A percentile compares a stretch with the other conserved stretches of the same genome.
Evolutionary conservation across 257 asterid species (phyloP).

Genomic region (Gardenia jasminoides): DNA sequence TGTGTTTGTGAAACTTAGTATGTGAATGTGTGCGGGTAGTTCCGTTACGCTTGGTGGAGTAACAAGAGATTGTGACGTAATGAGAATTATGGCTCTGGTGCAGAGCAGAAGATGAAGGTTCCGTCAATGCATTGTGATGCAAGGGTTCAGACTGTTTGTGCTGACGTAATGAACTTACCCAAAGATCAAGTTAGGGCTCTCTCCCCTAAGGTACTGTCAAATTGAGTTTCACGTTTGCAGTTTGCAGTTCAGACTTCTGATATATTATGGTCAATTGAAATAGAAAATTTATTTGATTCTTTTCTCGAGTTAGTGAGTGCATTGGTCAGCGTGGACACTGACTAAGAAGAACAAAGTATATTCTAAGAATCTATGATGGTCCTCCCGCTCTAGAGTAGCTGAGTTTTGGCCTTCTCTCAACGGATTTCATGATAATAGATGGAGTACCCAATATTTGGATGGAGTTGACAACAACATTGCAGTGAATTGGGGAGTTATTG

Average conservation of each 20-base stretch:
- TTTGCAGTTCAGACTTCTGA: not conserved
- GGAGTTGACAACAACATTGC: not conserved
- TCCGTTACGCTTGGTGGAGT: not conserved
- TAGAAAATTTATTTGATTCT: not conserved
- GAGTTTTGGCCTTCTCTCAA: too few relatives aligned
- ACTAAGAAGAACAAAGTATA: too few relatives aligned
- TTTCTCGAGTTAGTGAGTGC: not conserved
- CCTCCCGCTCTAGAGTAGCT: too few relatives aligned
- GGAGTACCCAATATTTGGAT: not conserved
- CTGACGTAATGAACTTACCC: constrained; percentile 61
- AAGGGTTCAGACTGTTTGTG: constrained; percentile 77
- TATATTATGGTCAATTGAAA: not conserved
- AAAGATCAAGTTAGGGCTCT: constrained; percentile 56
- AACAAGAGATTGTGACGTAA: not conserved
- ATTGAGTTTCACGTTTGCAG: not conserved
- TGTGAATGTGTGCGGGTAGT: not conserved
- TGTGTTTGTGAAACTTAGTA: not conserved
- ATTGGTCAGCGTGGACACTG: too few relatives aligned
- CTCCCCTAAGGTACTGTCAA: constrained; percentile 58
- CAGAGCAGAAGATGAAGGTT: constrained; percentile 91
- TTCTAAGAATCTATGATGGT: too few relatives aligned
- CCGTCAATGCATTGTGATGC: constrained; percentile 76
- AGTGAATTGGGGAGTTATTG: not conserved
- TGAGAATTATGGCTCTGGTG: constrained; percentile 27
- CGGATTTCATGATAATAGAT: too few relatives aligned